Evolutionary conservation across 768 basidiomycete species (phyloP).

Genomic region (Leccinum uliginosum): DNA sequence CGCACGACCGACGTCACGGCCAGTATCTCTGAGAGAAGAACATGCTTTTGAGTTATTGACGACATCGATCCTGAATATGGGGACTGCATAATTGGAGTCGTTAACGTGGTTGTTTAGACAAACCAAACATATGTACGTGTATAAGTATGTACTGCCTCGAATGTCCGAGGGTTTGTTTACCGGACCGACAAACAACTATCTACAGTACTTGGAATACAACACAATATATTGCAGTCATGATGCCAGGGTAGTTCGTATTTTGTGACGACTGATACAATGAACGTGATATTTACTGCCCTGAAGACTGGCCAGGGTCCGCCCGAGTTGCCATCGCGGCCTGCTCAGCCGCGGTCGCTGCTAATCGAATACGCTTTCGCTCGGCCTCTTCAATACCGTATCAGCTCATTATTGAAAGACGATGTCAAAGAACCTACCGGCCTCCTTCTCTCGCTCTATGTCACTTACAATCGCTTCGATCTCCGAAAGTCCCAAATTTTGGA

Average conservation of each 20-base stretch:
- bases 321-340: constrained; percentile 83
- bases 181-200: constrained; percentile 23
- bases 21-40: constrained; percentile 86
- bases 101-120: neutral
- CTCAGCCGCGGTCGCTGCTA: constrained; percentile 88
- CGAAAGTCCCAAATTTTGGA: constrained; percentile 74
- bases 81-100: constrained; percentile 15
- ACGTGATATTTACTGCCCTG: constrained; percentile 31
- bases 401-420: neutral
- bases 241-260: constrained; percentile 4
- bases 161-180: neutral
- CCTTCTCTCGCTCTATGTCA: constrained; percentile 96
- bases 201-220: neutral
- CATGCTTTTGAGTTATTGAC: constrained; percentile 60
- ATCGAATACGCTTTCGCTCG: constrained; percentile 84
- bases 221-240: neutral
- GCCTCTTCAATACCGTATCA: constrained; percentile 57
- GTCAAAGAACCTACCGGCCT: constrained; percentile 58
- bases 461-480: constrained; percentile 91
- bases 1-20: constrained; percentile 93
- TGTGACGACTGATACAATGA: constrained; percentile 10
- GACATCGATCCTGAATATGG: constrained; percentile 10
- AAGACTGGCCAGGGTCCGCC: constrained; percentile 34
- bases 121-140: too few relatives aligned
- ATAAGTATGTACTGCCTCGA: too few relatives aligned